phyloP scores from a whole-genome alignment of 108 stramenopile genomes.

The Fistulifera solaris region DNA sequence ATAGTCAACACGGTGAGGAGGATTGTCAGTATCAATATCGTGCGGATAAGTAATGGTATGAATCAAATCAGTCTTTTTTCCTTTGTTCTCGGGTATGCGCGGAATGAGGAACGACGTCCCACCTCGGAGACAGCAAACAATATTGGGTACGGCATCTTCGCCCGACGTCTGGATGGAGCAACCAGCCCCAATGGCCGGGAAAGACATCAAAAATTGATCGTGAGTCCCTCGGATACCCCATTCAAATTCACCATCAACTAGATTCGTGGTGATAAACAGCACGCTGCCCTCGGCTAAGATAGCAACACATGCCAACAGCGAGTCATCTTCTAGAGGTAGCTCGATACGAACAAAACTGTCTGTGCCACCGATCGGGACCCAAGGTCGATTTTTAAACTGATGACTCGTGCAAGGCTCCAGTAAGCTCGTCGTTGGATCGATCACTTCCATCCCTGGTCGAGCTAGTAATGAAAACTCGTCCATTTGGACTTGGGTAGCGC shows the following conservation, averaged over 20 bases:
- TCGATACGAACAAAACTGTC: no score
- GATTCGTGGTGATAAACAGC: background rate
- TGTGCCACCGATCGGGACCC: no score
- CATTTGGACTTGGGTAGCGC: no score
- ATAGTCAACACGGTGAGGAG: background rate
- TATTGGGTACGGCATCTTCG: slow-evolving; percentile 5
- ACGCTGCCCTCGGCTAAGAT: background rate
- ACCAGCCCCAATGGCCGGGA: slow-evolving; percentile 22
- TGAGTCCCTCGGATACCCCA: slow-evolving; percentile 16
- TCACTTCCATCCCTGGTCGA: no score
- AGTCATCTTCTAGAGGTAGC: no score
- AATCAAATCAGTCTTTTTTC: background rate
- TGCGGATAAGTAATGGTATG: background rate
- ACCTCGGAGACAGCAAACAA: slow-evolving; percentile 52
- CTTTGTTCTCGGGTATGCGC: slow-evolving; percentile 7
- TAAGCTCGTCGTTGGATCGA: no score
- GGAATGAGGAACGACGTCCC: slow-evolving; percentile 58
- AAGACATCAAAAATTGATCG: slow-evolving; percentile 26
- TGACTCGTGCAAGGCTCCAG: no score
- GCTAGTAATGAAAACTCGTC: no score
- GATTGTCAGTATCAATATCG: background rate
- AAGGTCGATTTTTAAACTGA: no score
- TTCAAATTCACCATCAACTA: background rate
- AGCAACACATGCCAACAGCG: no score
- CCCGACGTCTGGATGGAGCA: background rate